Evolutionary conservation across 805 yeast species (phyloP).

Genomic region (Ogataea methanolica): DNA sequence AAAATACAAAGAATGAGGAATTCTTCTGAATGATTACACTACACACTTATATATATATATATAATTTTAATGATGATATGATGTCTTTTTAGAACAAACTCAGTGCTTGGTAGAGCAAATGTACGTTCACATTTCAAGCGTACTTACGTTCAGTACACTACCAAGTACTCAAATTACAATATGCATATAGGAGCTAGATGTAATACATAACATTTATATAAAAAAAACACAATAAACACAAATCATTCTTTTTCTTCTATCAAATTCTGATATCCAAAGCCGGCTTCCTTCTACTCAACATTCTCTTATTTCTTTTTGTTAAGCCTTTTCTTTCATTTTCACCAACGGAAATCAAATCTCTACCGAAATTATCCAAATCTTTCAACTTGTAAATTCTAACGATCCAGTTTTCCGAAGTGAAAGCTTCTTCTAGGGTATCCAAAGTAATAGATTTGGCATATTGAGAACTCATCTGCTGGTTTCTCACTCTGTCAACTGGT

Average conservation of each 20-base stretch:
- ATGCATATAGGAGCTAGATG: too few relatives aligned
- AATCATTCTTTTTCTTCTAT: background rate
- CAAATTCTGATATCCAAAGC: conserved; percentile 26
- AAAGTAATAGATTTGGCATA: conserved; percentile 46
- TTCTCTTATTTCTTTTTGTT: conserved; percentile 25
- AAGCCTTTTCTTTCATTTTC: conserved; percentile 38
- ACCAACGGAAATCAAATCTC: conserved; percentile 61
- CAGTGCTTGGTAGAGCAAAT: too few relatives aligned
- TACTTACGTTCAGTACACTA: too few relatives aligned
- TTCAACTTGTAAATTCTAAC: conserved; percentile 92
- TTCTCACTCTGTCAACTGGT: conserved; percentile 82
- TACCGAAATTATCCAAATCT: conserved; percentile 81
- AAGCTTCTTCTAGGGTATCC: conserved; percentile 86
- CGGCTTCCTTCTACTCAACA: conserved; percentile 26
- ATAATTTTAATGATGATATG: background rate
- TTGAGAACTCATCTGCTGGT: conserved; percentile 44
- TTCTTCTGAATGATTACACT: background rate
- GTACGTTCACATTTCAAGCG: too few relatives aligned
- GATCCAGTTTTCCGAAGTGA: conserved; percentile 94
- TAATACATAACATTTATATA: background rate
- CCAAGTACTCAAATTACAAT: too few relatives aligned
- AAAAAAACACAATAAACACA: background rate
- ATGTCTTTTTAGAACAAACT: too few relatives aligned
- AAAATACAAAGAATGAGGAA: conserved; percentile 13
- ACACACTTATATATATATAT: background rate